phyloP scores from a whole-genome alignment of 2,329 filamentous ascomycete species.

The Cladosporium velox region DNA sequence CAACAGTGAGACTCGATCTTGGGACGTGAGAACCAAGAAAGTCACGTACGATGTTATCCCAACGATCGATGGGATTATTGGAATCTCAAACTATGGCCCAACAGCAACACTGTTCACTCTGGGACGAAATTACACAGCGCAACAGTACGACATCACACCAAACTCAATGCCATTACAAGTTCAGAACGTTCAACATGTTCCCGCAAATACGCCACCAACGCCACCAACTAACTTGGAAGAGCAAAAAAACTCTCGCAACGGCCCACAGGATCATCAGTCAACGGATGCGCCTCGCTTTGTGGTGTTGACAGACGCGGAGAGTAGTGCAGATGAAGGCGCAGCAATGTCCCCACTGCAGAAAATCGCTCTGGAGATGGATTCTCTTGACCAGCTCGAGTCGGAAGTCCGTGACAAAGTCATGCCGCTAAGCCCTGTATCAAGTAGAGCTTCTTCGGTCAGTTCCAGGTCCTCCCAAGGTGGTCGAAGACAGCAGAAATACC shows the following conservation, averaged over 20 bases:
- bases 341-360: constrained; percentile 71
- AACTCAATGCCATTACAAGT: constrained; percentile 69
- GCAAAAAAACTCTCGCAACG: constrained; percentile 43
- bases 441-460: constrained; percentile 63
- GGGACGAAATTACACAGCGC: constrained; percentile 81
- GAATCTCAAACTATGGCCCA: constrained; percentile 84
- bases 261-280: constrained; percentile 34
- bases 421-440: constrained; percentile 67
- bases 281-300: constrained; percentile 38
- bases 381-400: constrained; percentile 55
- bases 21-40: constrained; percentile 98
- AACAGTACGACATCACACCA: constrained; percentile 92
- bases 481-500: constrained; percentile 44
- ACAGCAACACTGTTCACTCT: constrained; percentile 91
- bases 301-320: constrained; percentile 57
- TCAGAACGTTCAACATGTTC: constrained; percentile 82
- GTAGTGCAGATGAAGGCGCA: constrained; percentile 67
- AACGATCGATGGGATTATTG: constrained; percentile 77
- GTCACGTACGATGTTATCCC: constrained; percentile 88
- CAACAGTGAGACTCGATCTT: constrained; percentile 77
- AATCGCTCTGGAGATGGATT: constrained; percentile 70
- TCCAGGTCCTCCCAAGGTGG: constrained; percentile 57
- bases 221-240: constrained; percentile 81
- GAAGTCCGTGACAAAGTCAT: constrained; percentile 64
- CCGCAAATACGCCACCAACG: constrained; percentile 74